A percentile compares a stretch with the other conserved stretches of the same genome.
These are phyloP conservation scores for Aspergillus bridgeri DNA, from an alignment of 495 filamentous ascomycete species.

Conservation along the genomic window DNA sequence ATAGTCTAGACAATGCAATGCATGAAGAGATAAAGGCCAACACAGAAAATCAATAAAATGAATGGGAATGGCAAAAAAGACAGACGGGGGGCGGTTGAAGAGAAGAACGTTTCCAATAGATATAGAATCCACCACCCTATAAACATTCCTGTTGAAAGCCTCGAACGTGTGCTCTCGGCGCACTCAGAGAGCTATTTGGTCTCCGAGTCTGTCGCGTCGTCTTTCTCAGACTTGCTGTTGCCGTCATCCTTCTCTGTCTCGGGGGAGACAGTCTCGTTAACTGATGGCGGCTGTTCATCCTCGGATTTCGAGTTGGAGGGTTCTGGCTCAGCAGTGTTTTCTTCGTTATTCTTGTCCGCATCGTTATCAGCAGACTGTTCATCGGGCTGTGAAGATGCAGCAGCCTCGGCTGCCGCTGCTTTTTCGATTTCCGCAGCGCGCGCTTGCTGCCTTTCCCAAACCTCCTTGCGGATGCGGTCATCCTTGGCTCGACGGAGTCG, in stretches of 20 bases:
- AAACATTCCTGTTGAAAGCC: not conserved
- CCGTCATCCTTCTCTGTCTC: not conserved
- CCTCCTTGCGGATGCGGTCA: slow-evolving; percentile 79
- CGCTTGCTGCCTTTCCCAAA: slow-evolving; percentile 68
- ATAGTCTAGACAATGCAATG: slow-evolving; percentile 1
- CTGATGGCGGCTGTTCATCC: slow-evolving; percentile 2
- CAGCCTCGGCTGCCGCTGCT: slow-evolving; percentile 17
- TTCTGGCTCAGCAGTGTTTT: not conserved
- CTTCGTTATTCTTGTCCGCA: slow-evolving; percentile 6
- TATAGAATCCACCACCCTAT: not conserved
- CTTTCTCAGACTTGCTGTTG: not conserved
- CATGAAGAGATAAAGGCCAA: not conserved
- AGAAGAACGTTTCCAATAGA: not conserved
- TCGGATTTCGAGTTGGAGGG: not conserved
- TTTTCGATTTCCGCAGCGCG: slow-evolving; percentile 44
- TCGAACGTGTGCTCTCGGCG: not conserved
- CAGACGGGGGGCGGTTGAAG: not conserved
- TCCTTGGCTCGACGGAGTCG: slow-evolving; percentile 79
- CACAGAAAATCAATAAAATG: not conserved
- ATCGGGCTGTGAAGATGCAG: slow-evolving; percentile 28
- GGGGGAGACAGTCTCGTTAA: slow-evolving; percentile 8
- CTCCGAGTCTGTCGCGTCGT: not conserved
- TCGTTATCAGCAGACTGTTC: slow-evolving; percentile 7
- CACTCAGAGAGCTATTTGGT: not conserved
- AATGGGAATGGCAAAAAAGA: not conserved